These are phyloP conservation scores for Marchantia paleacea DNA, from an alignment of 225 moss, liverwort and hornwort genomes.

Conservation along the genomic window DNA sequence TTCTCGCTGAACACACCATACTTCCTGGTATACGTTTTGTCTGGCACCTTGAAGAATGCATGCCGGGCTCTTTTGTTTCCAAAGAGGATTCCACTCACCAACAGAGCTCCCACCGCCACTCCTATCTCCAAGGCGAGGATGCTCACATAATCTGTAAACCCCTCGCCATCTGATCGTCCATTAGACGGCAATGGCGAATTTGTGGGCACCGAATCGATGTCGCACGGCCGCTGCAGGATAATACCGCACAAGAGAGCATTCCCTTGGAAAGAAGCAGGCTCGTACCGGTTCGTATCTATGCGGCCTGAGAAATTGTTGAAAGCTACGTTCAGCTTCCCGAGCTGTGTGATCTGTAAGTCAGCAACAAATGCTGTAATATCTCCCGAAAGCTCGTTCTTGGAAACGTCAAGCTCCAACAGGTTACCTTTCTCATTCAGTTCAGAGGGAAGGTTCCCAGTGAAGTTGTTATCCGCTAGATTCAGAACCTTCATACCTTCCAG, in stretches of 20 bases:
- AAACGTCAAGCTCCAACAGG: conserved; percentile 3
- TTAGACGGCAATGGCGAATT: too few relatives aligned
- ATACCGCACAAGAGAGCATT: neutral
- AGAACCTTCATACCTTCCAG: neutral
- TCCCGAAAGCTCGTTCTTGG: conserved; percentile 4
- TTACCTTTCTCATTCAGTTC: neutral
- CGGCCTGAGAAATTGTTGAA: conserved; percentile 3
- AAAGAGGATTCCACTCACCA: neutral
- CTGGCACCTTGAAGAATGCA: neutral
- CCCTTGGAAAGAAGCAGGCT: neutral
- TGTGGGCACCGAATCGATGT: neutral
- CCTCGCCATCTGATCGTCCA: neutral
- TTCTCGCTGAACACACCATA: neutral
- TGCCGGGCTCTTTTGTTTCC: neutral
- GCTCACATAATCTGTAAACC: neutral
- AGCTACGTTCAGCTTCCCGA: conserved; percentile 1
- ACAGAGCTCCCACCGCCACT: neutral
- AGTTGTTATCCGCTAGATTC: neutral
- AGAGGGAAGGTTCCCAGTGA: neutral
- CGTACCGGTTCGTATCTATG: neutral
- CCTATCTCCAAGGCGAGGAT: conserved; percentile 19
- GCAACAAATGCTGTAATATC: neutral
- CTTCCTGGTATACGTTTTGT: neutral
- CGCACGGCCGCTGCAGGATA: neutral
- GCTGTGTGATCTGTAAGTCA: too few relatives aligned